These are phyloP conservation scores for Fusarium drepaniforme DNA, from an alignment of 2,329 filamentous ascomycete species.

Conservation along the genomic window DNA sequence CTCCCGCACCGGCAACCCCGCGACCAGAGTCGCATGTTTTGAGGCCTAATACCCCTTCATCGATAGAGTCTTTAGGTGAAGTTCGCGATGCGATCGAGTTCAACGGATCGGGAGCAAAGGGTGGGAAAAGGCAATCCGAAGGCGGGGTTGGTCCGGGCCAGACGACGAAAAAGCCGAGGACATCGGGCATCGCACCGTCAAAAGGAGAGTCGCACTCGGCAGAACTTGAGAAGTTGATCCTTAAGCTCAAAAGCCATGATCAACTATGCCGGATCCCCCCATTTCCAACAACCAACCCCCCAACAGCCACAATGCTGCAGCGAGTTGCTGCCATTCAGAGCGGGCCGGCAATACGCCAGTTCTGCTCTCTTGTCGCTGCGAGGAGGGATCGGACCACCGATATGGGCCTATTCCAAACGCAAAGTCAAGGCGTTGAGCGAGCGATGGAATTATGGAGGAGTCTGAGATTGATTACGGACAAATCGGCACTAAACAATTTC, in stretches of 20 bases:
- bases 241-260: not conserved
- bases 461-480: not conserved
- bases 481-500: not conserved
- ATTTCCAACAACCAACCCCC: not conserved
- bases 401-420: not conserved
- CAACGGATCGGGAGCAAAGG: not conserved
- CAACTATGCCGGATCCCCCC: not conserved
- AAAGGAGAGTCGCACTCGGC: not conserved
- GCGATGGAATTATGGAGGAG: not conserved
- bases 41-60: not conserved
- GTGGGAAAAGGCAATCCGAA: not conserved
- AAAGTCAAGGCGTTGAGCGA: not conserved
- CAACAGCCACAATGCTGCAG: not conserved
- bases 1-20: not conserved
- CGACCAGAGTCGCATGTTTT: not conserved
- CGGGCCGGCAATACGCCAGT: not conserved
- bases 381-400: not conserved
- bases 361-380: not conserved
- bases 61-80: not conserved
- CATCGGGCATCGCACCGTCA: not conserved
- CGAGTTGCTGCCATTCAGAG: not conserved
- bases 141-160: not conserved
- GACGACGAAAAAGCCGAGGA: not conserved
- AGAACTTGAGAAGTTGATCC: not conserved
- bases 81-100: not conserved